Evolutionary conservation across 129 eudicot species (phyloP), one percentile per base, ranked within the genome.

Genomic region (Helianthus tuberosus): DNA sequence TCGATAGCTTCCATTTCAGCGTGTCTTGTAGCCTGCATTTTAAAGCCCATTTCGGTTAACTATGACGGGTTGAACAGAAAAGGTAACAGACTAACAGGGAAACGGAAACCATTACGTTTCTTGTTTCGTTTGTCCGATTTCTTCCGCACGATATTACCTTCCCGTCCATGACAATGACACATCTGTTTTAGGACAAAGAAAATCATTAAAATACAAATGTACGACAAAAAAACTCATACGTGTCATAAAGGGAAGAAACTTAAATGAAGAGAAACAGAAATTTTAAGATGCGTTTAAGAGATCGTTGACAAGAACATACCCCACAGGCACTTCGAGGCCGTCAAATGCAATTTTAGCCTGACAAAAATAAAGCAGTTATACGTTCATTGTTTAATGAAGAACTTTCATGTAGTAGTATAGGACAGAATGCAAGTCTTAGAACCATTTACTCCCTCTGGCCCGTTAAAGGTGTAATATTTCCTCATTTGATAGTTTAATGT

Each of bases 321-420:
- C 98, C 7, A 94, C 91, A 54, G 98, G 98, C 75, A 94, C 98
- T 82, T 94, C 98, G 69, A 94, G 93, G 77, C 80, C 75, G 76
- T 86, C 86, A 77, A 94, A 66, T 14, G 98, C 98, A 73, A 72
- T 85, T 77, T 88, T 85, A 72, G 98, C 97, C 89, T 91, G 84
- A 53, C 53, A 79, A 27, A 77, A 36, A 63, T 46, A 67, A 75
- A 44, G 39, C 12, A 41, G 50, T 5, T 10, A 58, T 20, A 60
- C 49, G 5, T 63, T 55, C 64, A 41, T 53, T 14, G 65, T 61
- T 58, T 71, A 43, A 66, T 54, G 1, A 79, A 36, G 13, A 39
- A 79, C 57, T 58, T 62, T 44, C 44, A 54, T 8, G 8, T 41
- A 0, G 23, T 36, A 11, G 47, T 8, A 43, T 41, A 0, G 23